phyloP scores from a whole-genome alignment of 371 early-diverging fungal species.

The Apophysomyces variabilis region DNA sequence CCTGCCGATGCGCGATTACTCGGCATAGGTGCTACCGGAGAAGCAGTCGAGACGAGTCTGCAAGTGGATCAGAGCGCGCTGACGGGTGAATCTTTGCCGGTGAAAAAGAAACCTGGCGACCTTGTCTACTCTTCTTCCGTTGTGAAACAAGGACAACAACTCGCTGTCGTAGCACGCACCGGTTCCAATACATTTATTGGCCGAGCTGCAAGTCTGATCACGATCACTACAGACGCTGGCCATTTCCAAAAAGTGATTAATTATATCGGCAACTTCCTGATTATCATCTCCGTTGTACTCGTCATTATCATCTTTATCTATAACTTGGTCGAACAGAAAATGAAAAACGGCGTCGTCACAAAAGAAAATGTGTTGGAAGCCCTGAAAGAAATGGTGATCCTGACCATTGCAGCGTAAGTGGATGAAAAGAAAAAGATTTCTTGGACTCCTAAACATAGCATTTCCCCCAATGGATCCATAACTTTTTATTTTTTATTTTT shows the following conservation, averaged over 20 bases:
- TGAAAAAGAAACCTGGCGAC: conserved; percentile 79
- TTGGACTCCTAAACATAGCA: too few species aligned
- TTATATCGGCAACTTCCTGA: conserved; percentile 91
- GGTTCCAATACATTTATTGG: conserved; percentile 92
- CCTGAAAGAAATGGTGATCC: conserved; percentile 82
- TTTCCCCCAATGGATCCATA: neutral
- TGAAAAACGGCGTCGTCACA: conserved; percentile 38
- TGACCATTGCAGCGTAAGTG: conserved; percentile 90
- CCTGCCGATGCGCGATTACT: conserved; percentile 92
- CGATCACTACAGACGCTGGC: conserved; percentile 82
- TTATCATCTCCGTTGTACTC: conserved; percentile 79
- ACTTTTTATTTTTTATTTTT: neutral
- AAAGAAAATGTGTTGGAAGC: conserved; percentile 61
- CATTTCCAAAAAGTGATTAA: conserved; percentile 94
- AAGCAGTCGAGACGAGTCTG: conserved; percentile 73
- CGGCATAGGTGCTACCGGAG: conserved; percentile 85
- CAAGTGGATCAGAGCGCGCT: conserved; percentile 95
- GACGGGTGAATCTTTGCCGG: conserved; percentile 93
- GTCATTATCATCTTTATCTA: conserved; percentile 84
- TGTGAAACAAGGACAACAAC: conserved; percentile 89
- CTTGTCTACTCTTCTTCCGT: conserved; percentile 90
- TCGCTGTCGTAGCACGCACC: conserved; percentile 87
- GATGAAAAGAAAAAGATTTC: neutral
- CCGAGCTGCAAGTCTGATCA: conserved; percentile 87
- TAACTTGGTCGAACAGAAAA: conserved; percentile 58